Evolutionary conservation across 1,139 yeast genomes (phyloP).

Genomic region (Nadsonia starkeyi-henricii): DNA sequence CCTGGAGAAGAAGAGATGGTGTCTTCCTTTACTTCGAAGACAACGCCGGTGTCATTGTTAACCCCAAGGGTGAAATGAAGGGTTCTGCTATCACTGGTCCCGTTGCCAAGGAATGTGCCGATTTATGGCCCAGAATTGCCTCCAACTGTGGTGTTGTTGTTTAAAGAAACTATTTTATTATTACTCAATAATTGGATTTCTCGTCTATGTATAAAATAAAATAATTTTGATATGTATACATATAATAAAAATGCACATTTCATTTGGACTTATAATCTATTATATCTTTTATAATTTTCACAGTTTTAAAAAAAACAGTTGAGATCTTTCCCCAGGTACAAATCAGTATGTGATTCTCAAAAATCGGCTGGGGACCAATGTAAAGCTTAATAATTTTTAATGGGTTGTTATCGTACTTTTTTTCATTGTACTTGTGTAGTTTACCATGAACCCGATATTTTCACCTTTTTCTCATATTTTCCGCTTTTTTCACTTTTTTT

Average conservation of each 20-base stretch:
- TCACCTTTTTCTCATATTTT: no score
- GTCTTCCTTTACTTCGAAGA: slow-evolving; percentile 99
- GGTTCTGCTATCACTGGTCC: slow-evolving; percentile 99
- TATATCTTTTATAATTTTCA: no score
- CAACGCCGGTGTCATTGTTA: slow-evolving; percentile 99
- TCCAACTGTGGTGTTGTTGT: slow-evolving; percentile 99
- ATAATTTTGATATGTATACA: slow-evolving; percentile 1
- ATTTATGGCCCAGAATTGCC: slow-evolving; percentile 99
- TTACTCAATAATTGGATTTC: slow-evolving; percentile 6
- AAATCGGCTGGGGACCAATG: no score
- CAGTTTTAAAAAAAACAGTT: no score
- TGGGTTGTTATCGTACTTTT: no score
- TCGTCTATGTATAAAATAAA: slow-evolving; percentile 1
- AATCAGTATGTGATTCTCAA: no score
- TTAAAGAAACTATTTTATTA: slow-evolving; percentile 29
- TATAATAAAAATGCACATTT: not conserved
- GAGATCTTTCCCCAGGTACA: no score
- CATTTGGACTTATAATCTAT: slow-evolving; percentile 1
- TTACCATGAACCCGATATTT: no score
- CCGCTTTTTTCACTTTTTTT: no score
- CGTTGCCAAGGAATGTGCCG: slow-evolving; percentile 99
- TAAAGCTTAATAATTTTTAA: no score
- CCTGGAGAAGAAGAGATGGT: slow-evolving; percentile 99
- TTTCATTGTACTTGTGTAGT: no score
- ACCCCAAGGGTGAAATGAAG: slow-evolving; percentile 99